Conservation (phyloP, 768 basidiomycete species). For the Lentinula detonsa region DNA sequence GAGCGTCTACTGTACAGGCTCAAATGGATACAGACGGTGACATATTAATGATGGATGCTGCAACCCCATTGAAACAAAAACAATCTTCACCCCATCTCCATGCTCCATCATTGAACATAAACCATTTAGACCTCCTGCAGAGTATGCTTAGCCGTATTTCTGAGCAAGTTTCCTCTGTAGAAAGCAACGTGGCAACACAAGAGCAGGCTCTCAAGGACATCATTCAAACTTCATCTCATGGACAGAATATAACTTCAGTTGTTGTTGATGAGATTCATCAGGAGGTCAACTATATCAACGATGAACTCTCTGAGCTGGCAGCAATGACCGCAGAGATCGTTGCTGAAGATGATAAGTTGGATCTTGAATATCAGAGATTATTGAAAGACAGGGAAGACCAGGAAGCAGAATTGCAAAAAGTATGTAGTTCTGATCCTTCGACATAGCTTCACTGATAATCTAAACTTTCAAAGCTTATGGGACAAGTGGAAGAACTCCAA, state of each 20-base stretch:
- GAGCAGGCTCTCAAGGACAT: neutral
- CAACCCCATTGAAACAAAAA: neutral
- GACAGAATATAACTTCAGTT: neutral
- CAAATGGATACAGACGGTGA: neutral
- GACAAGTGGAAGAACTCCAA: neutral
- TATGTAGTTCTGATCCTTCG: neutral
- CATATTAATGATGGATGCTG: neutral
- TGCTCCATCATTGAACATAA: neutral
- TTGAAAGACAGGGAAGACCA: neutral
- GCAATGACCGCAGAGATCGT: neutral
- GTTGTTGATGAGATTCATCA: neutral
- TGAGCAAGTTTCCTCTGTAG: neutral
- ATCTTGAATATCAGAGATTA: neutral
- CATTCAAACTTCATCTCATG: neutral
- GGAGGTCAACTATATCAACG: neutral
- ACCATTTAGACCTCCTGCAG: neutral
- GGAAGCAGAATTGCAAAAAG: neutral
- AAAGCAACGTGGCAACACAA: neutral
- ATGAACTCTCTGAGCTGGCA: neutral
- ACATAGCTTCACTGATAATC: too few species aligned
- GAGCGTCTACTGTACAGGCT: neutral
- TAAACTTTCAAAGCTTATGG: neutral
- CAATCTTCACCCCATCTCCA: too few species aligned
- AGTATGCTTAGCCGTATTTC: neutral
- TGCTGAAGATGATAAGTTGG: neutral